A percentile compares a stretch with the other conserved stretches of the same genome.
phyloP scores from a whole-genome alignment of 169 alveolate species.

The Plasmodium relictum region DNA sequence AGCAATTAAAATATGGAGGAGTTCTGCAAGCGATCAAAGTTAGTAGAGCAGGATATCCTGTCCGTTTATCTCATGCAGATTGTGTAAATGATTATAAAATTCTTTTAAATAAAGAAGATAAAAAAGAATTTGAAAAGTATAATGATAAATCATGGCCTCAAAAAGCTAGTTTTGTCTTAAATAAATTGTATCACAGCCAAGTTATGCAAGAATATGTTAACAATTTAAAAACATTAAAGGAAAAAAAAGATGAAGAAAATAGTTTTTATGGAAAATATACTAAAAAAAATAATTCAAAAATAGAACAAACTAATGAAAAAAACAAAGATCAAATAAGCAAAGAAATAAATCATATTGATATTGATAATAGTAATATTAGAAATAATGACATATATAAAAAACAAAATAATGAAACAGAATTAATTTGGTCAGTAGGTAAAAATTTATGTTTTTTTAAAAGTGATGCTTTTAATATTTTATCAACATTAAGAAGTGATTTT shows the following conservation, averaged over 20 bases:
- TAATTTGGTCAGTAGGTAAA: conserved; percentile 71
- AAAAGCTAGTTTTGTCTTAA: conserved; percentile 29
- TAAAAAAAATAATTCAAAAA: not conserved
- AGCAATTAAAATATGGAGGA: conserved; percentile 94
- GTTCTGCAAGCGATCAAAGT: conserved; percentile 94
- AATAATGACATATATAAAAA: not conserved
- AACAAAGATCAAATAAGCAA: not conserved
- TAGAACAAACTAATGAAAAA: not conserved
- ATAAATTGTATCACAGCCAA: not conserved
- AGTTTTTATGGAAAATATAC: not conserved
- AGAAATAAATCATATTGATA: not conserved
- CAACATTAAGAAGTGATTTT: conserved; percentile 79
- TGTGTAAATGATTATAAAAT: conserved; percentile 89
- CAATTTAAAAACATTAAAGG: not conserved
- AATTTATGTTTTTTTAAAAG: conserved; percentile 71
- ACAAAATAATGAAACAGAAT: not conserved
- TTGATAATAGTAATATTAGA: not conserved
- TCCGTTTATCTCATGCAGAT: conserved; percentile 91
- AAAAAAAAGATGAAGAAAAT: not conserved
- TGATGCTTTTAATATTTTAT: conserved; percentile 80
- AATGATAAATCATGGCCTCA: conserved; percentile 39
- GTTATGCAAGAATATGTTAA: conserved; percentile 13
- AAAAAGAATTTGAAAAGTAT: conserved; percentile 4
- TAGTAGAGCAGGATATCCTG: conserved; percentile 96
- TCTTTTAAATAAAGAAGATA: conserved; percentile 80